Evolutionary conservation across 148 eudicot species (phyloP), one percentile per base, ranked within the genome.

Genomic region (Polygonum aviculare): DNA sequence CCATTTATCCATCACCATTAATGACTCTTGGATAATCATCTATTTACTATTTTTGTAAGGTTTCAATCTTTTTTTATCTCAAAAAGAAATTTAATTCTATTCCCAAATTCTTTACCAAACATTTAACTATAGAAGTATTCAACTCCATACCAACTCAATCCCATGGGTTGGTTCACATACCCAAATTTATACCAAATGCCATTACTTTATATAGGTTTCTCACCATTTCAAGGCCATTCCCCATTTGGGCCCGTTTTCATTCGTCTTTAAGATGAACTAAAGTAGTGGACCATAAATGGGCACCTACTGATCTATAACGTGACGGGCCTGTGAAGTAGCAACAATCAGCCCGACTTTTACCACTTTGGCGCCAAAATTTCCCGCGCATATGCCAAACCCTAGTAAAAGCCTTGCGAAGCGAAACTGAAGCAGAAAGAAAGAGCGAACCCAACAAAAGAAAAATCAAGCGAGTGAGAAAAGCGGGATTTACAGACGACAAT

Each of bases 301-400:
- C 0, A 26, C 31, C 31, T 26, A 26, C 31, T 26, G 31, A 44
- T 55, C 22, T 19, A n/a, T 0, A 31, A 62, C 33, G 4, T 31
- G 18, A 31, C 33, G 69, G 69, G 39, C 69, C 36, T 1, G 70
- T 63, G 31, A 57, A 57, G 33, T 19, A n/a, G 16, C n/a, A 51
- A 62, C 14, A 7, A 15, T 36, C 71, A 67, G 44, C 45, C 6
- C 45, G 21, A 15, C 69, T 36, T 14, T 16, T 5, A 67, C 44
- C 72, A 15, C n/a, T 55, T 70, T 80, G 78, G 82, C 82, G 82
- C 82, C 78, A 76, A 41, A 75, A 33, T 69, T 71, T 76, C 82
- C 82, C 78, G 78, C 82, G 69, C 11, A 18, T 12, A 31, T 22
- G 35, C 48, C 5, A 31, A 71, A 59, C 72, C 82, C 73, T 60